These are phyloP conservation scores for Pyrenophora seminiperda DNA, from an alignment of 2,329 filamentous ascomycete species.

Conservation along the genomic window DNA sequence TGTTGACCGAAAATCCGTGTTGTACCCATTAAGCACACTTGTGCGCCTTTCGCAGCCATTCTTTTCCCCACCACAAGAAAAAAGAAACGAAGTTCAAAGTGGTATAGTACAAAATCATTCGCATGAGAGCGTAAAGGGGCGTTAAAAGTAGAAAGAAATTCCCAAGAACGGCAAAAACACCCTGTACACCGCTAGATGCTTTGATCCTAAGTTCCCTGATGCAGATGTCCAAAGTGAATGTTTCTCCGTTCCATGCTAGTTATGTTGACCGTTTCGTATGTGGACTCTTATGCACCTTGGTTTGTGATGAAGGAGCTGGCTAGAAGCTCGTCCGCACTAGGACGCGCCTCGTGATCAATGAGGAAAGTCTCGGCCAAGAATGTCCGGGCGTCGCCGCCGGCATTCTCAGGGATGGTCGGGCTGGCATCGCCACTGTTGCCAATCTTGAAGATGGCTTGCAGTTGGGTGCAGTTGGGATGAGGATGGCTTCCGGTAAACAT, in stretches of 20 bases:
- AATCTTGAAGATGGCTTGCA: constrained; percentile 99
- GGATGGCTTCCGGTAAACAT: constrained; percentile 99
- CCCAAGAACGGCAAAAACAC: not conserved
- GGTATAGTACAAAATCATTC: constrained; percentile 26
- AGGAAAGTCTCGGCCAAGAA: constrained; percentile 93
- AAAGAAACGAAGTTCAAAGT: constrained; percentile 13
- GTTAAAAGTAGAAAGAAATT: constrained; percentile 2
- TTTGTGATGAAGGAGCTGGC: constrained; percentile 80
- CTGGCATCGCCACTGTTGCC: constrained; percentile 79
- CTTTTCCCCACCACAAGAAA: not conserved
- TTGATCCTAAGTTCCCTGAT: not conserved
- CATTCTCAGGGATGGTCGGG: constrained; percentile 85
- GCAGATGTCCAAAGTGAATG: constrained; percentile 9
- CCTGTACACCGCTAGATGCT: constrained; percentile 2
- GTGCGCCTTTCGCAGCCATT: not conserved
- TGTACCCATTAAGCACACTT: constrained; percentile 3
- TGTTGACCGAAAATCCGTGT: not conserved
- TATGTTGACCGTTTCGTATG: constrained; percentile 6
- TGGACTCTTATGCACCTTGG: constrained; percentile 51
- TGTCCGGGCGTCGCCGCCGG: constrained; percentile 79
- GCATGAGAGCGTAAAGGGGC: constrained; percentile 19
- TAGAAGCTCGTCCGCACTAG: constrained; percentile 88
- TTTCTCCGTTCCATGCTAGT: constrained; percentile 13
- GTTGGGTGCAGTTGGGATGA: constrained; percentile 94
- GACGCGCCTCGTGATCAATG: constrained; percentile 89